These are phyloP conservation scores for Hordeum marinum DNA, from an alignment of 176 grass and related monocot genomes.

Conservation along the genomic window DNA sequence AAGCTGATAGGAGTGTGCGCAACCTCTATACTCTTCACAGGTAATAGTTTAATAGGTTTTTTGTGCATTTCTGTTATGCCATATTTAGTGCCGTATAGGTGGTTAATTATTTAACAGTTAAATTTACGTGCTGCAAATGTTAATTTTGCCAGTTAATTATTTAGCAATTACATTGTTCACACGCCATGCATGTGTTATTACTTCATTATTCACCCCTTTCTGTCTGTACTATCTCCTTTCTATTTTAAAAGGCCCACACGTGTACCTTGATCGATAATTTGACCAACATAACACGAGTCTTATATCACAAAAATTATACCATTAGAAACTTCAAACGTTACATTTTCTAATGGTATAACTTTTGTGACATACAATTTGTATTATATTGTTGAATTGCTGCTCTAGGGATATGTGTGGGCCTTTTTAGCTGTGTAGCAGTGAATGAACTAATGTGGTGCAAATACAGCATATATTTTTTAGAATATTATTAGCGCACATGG, in stretches of 20 bases:
- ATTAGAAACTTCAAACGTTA: too few species aligned
- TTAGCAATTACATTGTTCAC: neutral
- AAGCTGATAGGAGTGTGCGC: constrained; percentile 61
- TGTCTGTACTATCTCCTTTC: neutral
- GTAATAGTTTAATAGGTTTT: constrained; percentile 30
- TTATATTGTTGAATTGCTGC: too few species aligned
- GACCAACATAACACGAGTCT: too few species aligned
- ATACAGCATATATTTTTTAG: neutral
- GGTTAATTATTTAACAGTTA: neutral
- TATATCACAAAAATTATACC: too few species aligned
- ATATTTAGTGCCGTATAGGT: neutral
- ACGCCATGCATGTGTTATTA: neutral
- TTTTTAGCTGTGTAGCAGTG: neutral
- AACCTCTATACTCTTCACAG: constrained; percentile 83
- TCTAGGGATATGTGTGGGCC: too few species aligned
- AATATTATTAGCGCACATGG: neutral
- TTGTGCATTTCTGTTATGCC: neutral
- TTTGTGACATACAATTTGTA: too few species aligned
- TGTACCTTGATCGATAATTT: too few species aligned
- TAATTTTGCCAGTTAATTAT: constrained; percentile 10
- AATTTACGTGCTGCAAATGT: neutral
- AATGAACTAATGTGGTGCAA: neutral
- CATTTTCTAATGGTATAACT: too few species aligned
- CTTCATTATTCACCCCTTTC: neutral
- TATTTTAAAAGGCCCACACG: too few species aligned